Percentiles rank a stretch among this genome's conserved stretches.
Evolutionary conservation across 495 filamentous ascomycete genomes (phyloP).

Genomic region (Neurospora sp.): DNA sequence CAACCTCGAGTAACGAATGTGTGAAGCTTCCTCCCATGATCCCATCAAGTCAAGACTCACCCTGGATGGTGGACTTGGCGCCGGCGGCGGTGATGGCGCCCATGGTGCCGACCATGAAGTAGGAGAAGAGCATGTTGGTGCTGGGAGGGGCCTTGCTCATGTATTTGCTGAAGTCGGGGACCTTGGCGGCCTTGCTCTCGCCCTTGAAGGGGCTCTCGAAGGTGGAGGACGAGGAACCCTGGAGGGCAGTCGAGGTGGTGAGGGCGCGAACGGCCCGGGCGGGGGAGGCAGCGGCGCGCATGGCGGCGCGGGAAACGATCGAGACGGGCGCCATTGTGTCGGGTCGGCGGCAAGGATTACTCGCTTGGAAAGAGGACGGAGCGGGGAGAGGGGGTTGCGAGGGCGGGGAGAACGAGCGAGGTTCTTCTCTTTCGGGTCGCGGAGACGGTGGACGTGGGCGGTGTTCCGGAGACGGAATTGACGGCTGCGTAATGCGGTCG

Average conservation of each 20-base stretch:
- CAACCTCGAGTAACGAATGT: conserved; percentile 4
- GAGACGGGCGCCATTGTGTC: conserved; percentile 37
- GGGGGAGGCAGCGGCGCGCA: conserved; percentile 27
- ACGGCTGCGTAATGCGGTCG: not conserved
- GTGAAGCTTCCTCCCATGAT: not conserved
- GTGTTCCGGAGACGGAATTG: not conserved
- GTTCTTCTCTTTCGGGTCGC: not conserved
- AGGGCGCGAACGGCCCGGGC: conserved; percentile 34
- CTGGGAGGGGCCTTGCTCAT: conserved; percentile 50
- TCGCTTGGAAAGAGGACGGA: not conserved
- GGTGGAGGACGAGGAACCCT: conserved; percentile 21
- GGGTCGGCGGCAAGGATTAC: not conserved
- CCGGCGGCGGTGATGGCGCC: conserved; percentile 83
- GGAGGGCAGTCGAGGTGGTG: conserved; percentile 31
- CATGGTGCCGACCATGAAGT: conserved; percentile 97
- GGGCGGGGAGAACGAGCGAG: not conserved
- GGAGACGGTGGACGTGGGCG: not conserved
- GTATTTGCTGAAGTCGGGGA: conserved; percentile 89
- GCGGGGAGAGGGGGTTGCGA: not conserved
- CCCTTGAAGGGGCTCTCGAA: conserved; percentile 51
- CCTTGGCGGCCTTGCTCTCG: conserved; percentile 47
- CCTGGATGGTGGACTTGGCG: conserved; percentile 93
- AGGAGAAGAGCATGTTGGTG: conserved; percentile 77
- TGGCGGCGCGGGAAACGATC: conserved; percentile 35
- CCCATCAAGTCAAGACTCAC: conserved; percentile 41